Conservation (phyloP, 2,329 filamentous ascomycete genomes). For the Colletotrichum endophyticum region DNA sequence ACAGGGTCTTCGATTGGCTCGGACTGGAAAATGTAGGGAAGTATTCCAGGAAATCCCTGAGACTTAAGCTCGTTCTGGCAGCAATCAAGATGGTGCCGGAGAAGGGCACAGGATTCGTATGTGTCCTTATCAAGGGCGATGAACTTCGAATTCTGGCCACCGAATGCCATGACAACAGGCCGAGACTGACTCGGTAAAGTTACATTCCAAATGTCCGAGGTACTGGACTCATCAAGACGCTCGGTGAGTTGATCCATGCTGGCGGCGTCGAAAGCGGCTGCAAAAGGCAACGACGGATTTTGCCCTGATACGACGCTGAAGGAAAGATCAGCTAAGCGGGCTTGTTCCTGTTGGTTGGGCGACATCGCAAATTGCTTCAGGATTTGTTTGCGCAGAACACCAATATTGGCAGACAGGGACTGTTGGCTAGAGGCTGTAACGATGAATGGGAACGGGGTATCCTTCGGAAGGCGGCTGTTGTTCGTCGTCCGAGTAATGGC, state of each 20-base stretch:
- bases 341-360: not conserved
- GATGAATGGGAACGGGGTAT: not conserved
- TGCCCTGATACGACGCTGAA: not conserved
- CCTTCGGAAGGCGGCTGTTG: not conserved
- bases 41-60: conserved; percentile 32
- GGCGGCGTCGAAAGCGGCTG: not conserved
- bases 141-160: conserved; percentile 34
- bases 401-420: not conserved
- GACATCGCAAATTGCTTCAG: not conserved
- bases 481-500: not conserved
- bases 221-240: not conserved
- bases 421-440: not conserved
- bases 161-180: conserved; percentile 39
- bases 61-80: conserved; percentile 32
- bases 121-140: not conserved
- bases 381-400: not conserved
- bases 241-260: not conserved
- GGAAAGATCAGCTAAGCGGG: not conserved
- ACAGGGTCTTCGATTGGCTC: conserved; percentile 30
- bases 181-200: conserved; percentile 17
- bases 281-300: not conserved
- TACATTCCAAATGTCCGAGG: not conserved
- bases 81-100: conserved; percentile 33
- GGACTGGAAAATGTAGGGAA: conserved; percentile 32
- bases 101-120: conserved; percentile 24